Evolutionary conservation across 306 rosid species (phyloP).

Genomic region (Medicago ruthenica): DNA sequence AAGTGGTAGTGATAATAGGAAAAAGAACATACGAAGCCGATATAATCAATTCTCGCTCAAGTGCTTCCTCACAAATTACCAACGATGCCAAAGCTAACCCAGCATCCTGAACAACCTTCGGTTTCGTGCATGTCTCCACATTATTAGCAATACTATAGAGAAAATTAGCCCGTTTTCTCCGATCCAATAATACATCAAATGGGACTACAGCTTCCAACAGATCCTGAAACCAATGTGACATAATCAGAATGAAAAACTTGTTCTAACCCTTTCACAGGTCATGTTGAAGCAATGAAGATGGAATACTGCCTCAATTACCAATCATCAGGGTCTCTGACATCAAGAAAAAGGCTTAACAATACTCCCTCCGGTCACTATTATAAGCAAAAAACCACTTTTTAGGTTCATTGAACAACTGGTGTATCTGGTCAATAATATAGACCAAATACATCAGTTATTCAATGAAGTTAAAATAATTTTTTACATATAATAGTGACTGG

Average conservation of each 20-base stretch:
- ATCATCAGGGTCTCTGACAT: constrained; percentile 21
- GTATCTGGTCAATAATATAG: too few species aligned
- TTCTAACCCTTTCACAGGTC: constrained; percentile 36
- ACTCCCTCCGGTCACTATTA: background rate
- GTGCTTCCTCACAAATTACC: constrained; percentile 89
- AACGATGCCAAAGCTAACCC: constrained; percentile 88
- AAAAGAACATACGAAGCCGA: constrained; percentile 87
- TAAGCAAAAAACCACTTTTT: too few species aligned
- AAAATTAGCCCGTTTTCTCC: constrained; percentile 73
- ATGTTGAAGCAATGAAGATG: constrained; percentile 34
- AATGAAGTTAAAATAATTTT: too few species aligned
- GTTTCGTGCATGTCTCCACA: constrained; percentile 54
- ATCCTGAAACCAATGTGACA: constrained; percentile 63
- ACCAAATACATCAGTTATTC: too few species aligned
- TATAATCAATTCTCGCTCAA: constrained; percentile 84
- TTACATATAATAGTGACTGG: too few species aligned
- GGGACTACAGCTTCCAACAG: constrained; percentile 94
- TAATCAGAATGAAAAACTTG: constrained; percentile 25
- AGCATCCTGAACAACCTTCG: constrained; percentile 87
- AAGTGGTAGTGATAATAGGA: constrained; percentile 41
- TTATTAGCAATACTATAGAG: constrained; percentile 61
- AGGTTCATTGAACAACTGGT: too few species aligned
- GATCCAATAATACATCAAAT: constrained; percentile 81
- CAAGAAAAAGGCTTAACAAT: constrained; percentile 25
- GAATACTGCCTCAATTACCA: constrained; percentile 29